Evolutionary conservation across 1,284 basidiomycete genomes (phyloP), one percentile per base, ranked within the genome.

Genomic region (Microbotryomycetes sp.): DNA sequence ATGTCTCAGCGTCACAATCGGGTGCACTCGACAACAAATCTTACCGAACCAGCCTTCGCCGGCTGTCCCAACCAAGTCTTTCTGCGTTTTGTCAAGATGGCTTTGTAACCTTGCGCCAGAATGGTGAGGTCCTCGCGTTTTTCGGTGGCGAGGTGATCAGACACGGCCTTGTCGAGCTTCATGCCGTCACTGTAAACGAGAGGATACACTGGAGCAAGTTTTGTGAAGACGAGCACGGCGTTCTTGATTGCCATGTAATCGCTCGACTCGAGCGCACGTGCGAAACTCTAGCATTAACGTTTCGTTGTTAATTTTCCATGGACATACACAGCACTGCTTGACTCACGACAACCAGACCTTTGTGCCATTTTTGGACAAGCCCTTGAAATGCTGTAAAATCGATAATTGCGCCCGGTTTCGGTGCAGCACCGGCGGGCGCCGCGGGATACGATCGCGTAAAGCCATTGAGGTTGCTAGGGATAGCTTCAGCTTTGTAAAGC

Each of bases 241-340:
- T 97, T 97, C 75, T 92, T 91, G 59, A 94, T 87, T 71, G 91
- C 89, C 87, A 94, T 92, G 74, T 91, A 96, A 71, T 92, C 91
- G 50, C 65, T 71, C 61, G 75, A 62, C 52, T 69, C 72, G 68
- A 80, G 69, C 52, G 74, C 75, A 16, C 71, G 71, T 23, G 70
- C 64, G 58, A 78, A 72, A 29, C 75, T 68, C 85, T 85, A n/a
- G n/a, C n/a, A n/a, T n/a, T n/a, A n/a, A n/a, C n/a, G n/a, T n/a
- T n/a, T n/a, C n/a, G n/a, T 16, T 69, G 51, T 15, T 23, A 5
- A 54, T 48, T 27, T 9, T 31, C 31, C 21, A 2, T n/a, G n/a
- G n/a, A n/a, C n/a, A n/a, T n/a, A n/a, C n/a, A n/a, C n/a, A n/a
- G n/a, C n/a, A 6, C 4, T 2, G 50, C 24, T 60, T 16, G 30